Conservation (phyloP, 2,329 filamentous ascomycete species). For the Pseudofabraea citricarpa region DNA sequence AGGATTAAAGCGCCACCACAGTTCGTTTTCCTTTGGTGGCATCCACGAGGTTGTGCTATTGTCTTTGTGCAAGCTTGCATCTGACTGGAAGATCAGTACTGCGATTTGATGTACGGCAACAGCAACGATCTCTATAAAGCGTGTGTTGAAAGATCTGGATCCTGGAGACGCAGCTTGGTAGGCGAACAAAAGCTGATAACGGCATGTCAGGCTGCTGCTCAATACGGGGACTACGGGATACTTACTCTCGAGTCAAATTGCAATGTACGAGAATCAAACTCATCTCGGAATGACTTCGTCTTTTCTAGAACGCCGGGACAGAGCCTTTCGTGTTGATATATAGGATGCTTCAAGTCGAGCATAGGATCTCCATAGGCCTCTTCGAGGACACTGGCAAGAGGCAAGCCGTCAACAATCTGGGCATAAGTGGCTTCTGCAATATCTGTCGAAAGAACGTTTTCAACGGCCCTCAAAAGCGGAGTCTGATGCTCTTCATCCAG, state of each 20-base stretch:
- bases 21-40: conserved; percentile 13
- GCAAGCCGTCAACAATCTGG: conserved; percentile 19
- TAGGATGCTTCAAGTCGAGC: conserved; percentile 8
- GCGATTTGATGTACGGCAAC: conserved; percentile 27
- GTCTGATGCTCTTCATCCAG: conserved; percentile 5
- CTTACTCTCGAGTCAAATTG: neutral
- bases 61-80: conserved; percentile 17
- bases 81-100: conserved; percentile 17
- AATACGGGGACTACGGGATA: neutral
- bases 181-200: neutral
- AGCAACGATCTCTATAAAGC: conserved; percentile 29
- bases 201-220: neutral
- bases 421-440: conserved; percentile 13
- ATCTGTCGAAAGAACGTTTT: conserved; percentile 9
- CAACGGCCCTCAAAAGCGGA: conserved; percentile 7
- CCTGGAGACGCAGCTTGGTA: neutral
- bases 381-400: conserved; percentile 6
- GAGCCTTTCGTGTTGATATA: conserved; percentile 15
- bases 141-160: conserved; percentile 19
- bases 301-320: conserved; percentile 11
- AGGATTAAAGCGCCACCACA: conserved; percentile 3
- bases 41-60: conserved; percentile 18
- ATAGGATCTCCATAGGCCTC: conserved; percentile 2
- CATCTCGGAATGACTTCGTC: neutral
- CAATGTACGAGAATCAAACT: conserved; percentile 3